Base-by-base conservation (phyloP, 176 grass and related monocot genomes). In the Ensete glaucum region DNA sequence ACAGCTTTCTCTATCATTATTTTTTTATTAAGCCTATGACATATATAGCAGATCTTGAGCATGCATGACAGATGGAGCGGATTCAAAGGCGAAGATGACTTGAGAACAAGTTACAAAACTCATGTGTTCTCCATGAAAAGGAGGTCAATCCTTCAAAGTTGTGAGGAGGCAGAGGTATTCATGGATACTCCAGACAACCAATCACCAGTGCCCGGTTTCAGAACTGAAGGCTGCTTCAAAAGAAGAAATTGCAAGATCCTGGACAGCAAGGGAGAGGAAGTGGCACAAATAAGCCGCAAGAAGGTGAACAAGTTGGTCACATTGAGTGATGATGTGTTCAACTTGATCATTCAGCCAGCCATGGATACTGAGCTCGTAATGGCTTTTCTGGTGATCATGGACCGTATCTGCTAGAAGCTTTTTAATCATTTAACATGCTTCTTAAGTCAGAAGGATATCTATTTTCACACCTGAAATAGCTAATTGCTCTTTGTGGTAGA, bases 281-380 rank as follows among this genome's bases (percentile, higher is more conserved):
- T 79, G 11, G 95, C 95, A 0, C 66, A 81, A 73, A 91, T 99
- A 34, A 52, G 67, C 0, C 73, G 64, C 72, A 92, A 92, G 82
- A 87, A 29, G 71, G 72, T 19, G 54, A 50, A 59, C 81, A 3
- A 64, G 8, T 81, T 85, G 2, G 85, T 81, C 59, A 52, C 82
- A 14, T 86, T 99, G 64, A 83, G 86, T 0, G 82, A 93, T 72
- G 95, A 99, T 24, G 95, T 99, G 62, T 94, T 99, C 89, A 99
- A 64, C 86, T 84, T 99, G 63, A 72, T 86, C 10, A 78, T 99
- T 62, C 78, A 79, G 34, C 84, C 88, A 0, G 84, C 77, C 24
- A 73, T 91, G 13, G 90, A 99, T 3, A 83, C 54, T 19, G 63
- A 85, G 3, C 82, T 84, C 16, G 22, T 94, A 58, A 91, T 99